Conservation (phyloP, 192 early-diverging fungal species). For the Allomyces macrogynus region DNA sequence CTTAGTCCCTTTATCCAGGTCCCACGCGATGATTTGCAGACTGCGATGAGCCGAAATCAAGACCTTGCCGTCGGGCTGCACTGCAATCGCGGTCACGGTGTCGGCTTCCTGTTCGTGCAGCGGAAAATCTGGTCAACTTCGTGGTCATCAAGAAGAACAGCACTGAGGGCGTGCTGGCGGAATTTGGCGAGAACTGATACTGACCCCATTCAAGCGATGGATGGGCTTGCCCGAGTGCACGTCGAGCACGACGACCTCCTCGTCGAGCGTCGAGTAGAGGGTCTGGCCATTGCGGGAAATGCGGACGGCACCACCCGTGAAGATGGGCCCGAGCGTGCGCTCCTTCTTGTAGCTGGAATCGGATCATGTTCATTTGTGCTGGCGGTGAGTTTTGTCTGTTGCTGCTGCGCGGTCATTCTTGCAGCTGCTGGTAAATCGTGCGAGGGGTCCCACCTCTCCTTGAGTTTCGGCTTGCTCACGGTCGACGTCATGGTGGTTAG, state of each 20-base stretch:
- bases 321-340: conserved; percentile 69
- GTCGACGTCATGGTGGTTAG: no score
- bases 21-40: conserved; percentile 55
- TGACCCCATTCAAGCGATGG: conserved; percentile 40
- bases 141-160: not conserved
- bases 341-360: conserved; percentile 47
- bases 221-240: conserved; percentile 40
- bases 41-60: conserved; percentile 66
- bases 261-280: conserved; percentile 59
- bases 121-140: conserved; percentile 1
- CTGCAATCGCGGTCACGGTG: conserved; percentile 66
- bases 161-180: not conserved
- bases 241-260: conserved; percentile 59
- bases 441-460: no score
- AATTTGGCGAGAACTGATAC: no score
- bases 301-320: conserved; percentile 69
- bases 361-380: no score
- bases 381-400: no score
- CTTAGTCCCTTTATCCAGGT: conserved; percentile 34
- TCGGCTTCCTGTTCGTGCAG: conserved; percentile 44
- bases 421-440: no score
- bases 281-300: conserved; percentile 39
- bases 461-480: no score
- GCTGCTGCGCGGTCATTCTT: no score
- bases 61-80: conserved; percentile 53